A percentile compares a stretch with the other conserved stretches of the same genome.
Evolutionary conservation across 768 basidiomycete species (phyloP).

Genomic region (Steccherinum ochraceum): DNA sequence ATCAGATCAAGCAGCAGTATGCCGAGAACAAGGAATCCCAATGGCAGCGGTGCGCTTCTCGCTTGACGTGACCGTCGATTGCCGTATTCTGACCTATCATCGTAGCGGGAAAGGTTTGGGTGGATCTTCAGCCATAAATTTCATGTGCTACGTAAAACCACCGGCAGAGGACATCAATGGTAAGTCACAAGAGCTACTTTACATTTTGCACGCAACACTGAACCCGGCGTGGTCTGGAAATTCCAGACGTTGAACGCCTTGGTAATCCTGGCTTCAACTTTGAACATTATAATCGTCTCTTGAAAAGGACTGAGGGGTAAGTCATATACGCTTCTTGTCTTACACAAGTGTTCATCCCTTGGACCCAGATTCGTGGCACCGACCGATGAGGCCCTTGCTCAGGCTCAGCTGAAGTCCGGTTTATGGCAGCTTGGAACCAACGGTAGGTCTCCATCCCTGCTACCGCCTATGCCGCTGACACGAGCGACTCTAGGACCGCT

Average conservation of each 20-base stretch:
- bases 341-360: no score
- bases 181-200: background rate
- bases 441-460: no score
- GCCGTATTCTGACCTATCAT: background rate
- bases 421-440: no score
- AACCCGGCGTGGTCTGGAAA: background rate
- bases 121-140: slow-evolving; percentile 10
- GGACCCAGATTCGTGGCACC: no score
- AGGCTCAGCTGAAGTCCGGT: no score
- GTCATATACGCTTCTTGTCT: no score
- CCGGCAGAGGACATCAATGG: slow-evolving; percentile 9
- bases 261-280: slow-evolving; percentile 5
- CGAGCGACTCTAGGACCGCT: no score
- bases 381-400: no score
- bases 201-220: no score
- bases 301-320: no score
- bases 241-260: slow-evolving; percentile 1
- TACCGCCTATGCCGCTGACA: no score
- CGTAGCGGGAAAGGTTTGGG: background rate
- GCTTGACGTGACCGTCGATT: background rate
- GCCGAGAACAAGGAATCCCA: background rate
- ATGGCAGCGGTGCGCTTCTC: background rate
- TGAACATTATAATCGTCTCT: no score
- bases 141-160: slow-evolving; percentile 11
- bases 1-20: background rate